These are phyloP conservation scores for Yamadazyma dushanensis DNA, from an alignment of 1,139 yeast genomes.

Conservation along the genomic window DNA sequence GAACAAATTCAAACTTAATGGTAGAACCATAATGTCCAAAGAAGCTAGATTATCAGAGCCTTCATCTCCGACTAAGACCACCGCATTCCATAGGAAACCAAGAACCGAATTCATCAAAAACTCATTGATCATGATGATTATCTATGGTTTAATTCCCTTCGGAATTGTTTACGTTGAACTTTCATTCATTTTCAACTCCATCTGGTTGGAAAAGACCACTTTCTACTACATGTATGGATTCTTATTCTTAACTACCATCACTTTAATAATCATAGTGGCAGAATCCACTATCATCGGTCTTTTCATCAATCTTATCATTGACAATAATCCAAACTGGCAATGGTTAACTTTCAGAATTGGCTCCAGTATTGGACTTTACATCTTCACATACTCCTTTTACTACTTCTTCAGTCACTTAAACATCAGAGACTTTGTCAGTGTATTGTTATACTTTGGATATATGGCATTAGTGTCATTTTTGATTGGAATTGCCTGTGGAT, in stretches of 20 bases:
- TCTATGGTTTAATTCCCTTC: slow-evolving; percentile 75
- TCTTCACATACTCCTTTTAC: slow-evolving; percentile 66
- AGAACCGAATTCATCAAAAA: slow-evolving; percentile 18
- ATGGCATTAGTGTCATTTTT: slow-evolving; percentile 63
- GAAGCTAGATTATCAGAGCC: slow-evolving; percentile 8
- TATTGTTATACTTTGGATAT: slow-evolving; percentile 68
- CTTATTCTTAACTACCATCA: slow-evolving; percentile 58
- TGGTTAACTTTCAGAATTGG: slow-evolving; percentile 81
- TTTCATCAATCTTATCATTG: slow-evolving; percentile 57
- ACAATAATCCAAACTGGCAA: slow-evolving; percentile 74
- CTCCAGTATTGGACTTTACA: slow-evolving; percentile 69
- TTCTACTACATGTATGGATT: slow-evolving; percentile 83
- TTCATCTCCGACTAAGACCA: not conserved
- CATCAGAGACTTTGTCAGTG: slow-evolving; percentile 68
- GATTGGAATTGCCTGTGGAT: slow-evolving; percentile 73
- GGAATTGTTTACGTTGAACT: slow-evolving; percentile 80
- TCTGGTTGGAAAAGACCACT: slow-evolving; percentile 80
- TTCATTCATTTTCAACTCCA: slow-evolving; percentile 68
- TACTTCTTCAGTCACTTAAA: slow-evolving; percentile 59
- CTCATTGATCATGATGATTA: slow-evolving; percentile 18
- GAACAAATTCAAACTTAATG: slow-evolving; percentile 32
- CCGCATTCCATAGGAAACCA: slow-evolving; percentile 10
- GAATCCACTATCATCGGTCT: slow-evolving; percentile 77
- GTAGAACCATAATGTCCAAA: slow-evolving; percentile 13
- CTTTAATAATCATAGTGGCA: slow-evolving; percentile 61